phyloP scores from a whole-genome alignment of 1,139 yeast species.

The Scheffersomyces quercinus region DNA sequence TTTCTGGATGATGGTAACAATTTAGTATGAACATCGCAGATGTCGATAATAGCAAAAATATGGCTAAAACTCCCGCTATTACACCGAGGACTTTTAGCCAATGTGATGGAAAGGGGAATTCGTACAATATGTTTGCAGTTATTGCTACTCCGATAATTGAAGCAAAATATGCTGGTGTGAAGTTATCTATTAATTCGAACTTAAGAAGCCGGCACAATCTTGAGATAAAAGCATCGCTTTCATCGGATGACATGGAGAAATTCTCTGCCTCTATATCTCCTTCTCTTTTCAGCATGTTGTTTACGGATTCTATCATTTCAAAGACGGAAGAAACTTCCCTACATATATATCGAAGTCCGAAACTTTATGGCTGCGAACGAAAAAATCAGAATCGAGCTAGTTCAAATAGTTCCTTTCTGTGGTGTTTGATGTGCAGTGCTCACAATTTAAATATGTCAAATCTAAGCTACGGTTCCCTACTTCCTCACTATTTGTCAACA shows the following conservation, averaged over 20 bases:
- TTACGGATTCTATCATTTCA: background rate
- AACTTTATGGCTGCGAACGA: no score
- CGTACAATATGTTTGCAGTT: conserved; percentile 55
- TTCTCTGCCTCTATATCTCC: background rate
- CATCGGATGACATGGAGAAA: background rate
- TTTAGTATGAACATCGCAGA: conserved; percentile 38
- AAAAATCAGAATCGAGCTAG: no score
- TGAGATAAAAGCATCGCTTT: background rate
- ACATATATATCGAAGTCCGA: background rate
- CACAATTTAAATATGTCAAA: no score
- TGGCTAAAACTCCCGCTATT: conserved; percentile 56
- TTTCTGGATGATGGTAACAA: conserved; percentile 33
- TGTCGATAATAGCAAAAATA: conserved; percentile 46
- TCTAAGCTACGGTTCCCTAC: no score
- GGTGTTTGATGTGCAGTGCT: no score
- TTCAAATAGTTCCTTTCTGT: no score
- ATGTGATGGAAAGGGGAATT: conserved; percentile 61
- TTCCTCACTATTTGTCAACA: no score
- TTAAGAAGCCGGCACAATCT: background rate
- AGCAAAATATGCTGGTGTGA: conserved; percentile 65
- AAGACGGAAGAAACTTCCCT: background rate
- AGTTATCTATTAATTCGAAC: conserved; percentile 24
- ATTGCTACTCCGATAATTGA: conserved; percentile 85
- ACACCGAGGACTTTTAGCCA: conserved; percentile 64
- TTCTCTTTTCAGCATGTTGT: background rate